These are phyloP conservation scores for Phytopythium sindhum DNA, from an alignment of 352 stramenopile genomes.

Conservation along the genomic window DNA sequence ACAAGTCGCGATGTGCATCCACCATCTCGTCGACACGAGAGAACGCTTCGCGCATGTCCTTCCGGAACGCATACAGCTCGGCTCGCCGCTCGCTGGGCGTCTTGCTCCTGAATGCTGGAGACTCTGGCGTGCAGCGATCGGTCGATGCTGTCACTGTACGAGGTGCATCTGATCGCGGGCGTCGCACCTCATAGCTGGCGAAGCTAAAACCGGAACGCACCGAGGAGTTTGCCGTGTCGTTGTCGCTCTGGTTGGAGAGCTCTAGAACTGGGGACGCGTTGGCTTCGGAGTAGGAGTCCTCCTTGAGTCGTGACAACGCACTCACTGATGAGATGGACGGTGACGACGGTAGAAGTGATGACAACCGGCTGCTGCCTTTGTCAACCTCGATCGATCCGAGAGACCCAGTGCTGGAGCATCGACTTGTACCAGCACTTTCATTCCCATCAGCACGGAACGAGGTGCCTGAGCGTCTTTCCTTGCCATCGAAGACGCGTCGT, in stretches of 20 bases:
- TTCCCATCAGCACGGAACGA: not conserved
- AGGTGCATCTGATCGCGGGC: not conserved
- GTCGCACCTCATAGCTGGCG: not conserved
- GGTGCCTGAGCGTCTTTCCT: not conserved
- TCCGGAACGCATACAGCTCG: conserved; percentile 57
- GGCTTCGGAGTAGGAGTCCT: not conserved
- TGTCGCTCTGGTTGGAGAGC: conserved; percentile 7
- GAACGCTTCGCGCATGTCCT: conserved; percentile 59
- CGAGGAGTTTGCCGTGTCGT: not conserved
- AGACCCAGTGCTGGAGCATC: not conserved
- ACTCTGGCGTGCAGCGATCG: not conserved
- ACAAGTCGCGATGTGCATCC: conserved; percentile 53
- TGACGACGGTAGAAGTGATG: not conserved
- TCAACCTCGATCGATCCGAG: not conserved
- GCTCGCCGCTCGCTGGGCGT: conserved; percentile 31
- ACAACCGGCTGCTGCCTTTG: not conserved
- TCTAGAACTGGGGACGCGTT: not conserved
- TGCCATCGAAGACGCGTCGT: not conserved
- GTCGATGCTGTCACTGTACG: not conserved
- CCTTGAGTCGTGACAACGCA: not conserved
- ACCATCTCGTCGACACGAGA: conserved; percentile 62
- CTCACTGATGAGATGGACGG: not conserved
- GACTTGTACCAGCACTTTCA: not conserved
- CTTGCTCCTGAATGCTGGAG: not conserved
- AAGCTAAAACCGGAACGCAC: not conserved